Evolutionary conservation across 2,329 filamentous ascomycete genomes (phyloP).

Genomic region (Colletotrichum aenigma): DNA sequence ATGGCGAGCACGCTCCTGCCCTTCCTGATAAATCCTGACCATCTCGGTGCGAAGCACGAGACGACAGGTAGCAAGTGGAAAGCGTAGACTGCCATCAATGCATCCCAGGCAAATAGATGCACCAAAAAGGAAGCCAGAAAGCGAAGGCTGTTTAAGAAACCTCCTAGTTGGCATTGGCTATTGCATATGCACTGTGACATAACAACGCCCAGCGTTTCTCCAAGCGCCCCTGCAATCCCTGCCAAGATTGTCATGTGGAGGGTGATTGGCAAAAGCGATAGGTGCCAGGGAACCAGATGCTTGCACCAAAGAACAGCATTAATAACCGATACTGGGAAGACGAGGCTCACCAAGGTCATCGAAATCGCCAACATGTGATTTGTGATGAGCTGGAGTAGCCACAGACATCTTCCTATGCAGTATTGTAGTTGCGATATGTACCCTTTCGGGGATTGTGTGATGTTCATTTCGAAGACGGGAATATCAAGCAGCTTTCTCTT

Average conservation of each 20-base stretch:
- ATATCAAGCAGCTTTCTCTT: background rate
- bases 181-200: background rate
- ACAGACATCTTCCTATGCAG: background rate
- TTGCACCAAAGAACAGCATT: background rate
- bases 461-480: background rate
- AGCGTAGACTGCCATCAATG: background rate
- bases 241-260: background rate
- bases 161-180: background rate
- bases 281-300: background rate
- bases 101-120: background rate
- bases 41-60: background rate
- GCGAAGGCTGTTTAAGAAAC: background rate
- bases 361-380: background rate
- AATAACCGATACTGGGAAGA: background rate
- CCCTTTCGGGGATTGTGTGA: background rate
- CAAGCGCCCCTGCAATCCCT: background rate
- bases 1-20: background rate
- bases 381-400: background rate
- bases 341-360: background rate
- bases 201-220: background rate
- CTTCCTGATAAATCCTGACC: background rate
- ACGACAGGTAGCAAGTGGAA: background rate
- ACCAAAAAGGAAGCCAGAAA: background rate
- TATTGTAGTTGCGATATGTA: background rate
- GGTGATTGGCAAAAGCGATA: background rate